Evolutionary conservation across 768 basidiomycete species (phyloP).

Genomic region (Tylopilus plumbeoviolaceoides): DNA sequence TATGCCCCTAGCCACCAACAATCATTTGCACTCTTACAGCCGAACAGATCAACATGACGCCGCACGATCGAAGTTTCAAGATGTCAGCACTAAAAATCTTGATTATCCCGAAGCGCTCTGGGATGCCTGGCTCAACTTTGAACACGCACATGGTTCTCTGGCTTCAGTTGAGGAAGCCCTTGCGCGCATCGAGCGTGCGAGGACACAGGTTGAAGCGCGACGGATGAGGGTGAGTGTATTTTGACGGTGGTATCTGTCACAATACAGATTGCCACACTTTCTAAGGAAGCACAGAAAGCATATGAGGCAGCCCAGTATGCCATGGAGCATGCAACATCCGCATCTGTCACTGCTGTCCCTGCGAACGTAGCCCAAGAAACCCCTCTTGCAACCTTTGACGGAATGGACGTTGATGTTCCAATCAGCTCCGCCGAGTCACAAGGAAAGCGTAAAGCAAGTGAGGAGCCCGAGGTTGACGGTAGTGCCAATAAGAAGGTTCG

Average conservation of each 20-base stretch:
- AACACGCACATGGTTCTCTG: conserved; percentile 75
- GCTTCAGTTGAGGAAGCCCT: conserved; percentile 59
- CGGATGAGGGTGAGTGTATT: conserved; percentile 53
- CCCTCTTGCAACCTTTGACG: conserved; percentile 4
- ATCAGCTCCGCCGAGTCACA: conserved; percentile 36
- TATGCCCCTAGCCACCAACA: neutral
- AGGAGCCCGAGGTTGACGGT: conserved; percentile 34
- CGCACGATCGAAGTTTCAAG: conserved; percentile 64
- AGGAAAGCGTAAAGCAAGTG: conserved; percentile 64
- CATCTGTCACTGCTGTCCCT: conserved; percentile 27
- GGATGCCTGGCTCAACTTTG: conserved; percentile 88
- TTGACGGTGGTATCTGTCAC: neutral
- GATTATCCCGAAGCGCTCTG: conserved; percentile 97
- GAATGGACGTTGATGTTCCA: conserved; percentile 42
- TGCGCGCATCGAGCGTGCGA: conserved; percentile 62
- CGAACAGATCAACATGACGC: conserved; percentile 51
- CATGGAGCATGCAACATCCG: conserved; percentile 36
- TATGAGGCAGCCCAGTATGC: conserved; percentile 47
- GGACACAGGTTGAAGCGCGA: conserved; percentile 54
- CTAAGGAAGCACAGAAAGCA: conserved; percentile 62
- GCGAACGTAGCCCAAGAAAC: neutral
- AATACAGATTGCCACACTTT: neutral
- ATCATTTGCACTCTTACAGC: conserved; percentile 27
- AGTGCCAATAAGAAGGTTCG: conserved; percentile 59
- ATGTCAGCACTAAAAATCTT: conserved; percentile 64